Evolutionary conservation across 2,329 filamentous ascomycete genomes (phyloP).

Genomic region (Epichloe scottii): DNA sequence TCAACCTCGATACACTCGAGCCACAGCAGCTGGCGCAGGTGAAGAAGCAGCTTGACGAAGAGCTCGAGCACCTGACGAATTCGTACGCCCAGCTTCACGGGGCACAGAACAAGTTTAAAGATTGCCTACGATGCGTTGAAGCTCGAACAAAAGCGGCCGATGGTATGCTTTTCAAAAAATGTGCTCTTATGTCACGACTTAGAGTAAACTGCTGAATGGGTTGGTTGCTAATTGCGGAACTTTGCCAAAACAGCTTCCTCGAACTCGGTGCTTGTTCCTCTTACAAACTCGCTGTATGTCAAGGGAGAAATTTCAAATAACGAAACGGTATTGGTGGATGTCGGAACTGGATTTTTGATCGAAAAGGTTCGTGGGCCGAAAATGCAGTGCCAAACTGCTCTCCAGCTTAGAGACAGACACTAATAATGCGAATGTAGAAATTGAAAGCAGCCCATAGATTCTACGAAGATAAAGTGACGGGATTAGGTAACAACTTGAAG

Average conservation of each 20-base stretch:
- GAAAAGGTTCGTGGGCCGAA: slow-evolving; percentile 56
- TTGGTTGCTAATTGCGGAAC: not conserved
- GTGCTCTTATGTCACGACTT: not conserved
- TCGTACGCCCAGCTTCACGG: slow-evolving; percentile 84
- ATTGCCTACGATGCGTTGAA: slow-evolving; percentile 71
- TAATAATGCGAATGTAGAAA: slow-evolving; percentile 24
- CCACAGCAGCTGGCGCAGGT: slow-evolving; percentile 77
- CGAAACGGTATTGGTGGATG: slow-evolving; percentile 74
- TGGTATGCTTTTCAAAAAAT: slow-evolving; percentile 13
- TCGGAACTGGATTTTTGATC: slow-evolving; percentile 88
- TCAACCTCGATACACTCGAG: slow-evolving; percentile 62
- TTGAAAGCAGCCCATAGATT: slow-evolving; percentile 41
- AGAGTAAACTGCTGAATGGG: not conserved
- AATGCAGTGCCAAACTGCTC: no score
- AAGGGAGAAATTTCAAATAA: slow-evolving; percentile 65
- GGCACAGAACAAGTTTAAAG: slow-evolving; percentile 82
- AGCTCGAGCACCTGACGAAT: slow-evolving; percentile 83
- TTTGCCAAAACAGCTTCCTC: slow-evolving; percentile 11
- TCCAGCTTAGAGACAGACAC: not conserved
- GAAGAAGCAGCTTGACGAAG: slow-evolving; percentile 92
- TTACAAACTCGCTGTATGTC: slow-evolving; percentile 92
- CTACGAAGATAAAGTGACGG: slow-evolving; percentile 43
- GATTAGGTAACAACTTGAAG: slow-evolving; percentile 39
- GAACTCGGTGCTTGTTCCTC: slow-evolving; percentile 69
- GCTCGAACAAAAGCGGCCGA: slow-evolving; percentile 20